phyloP scores from a whole-genome alignment of 345 rosid genomes.

The Populus euphratica region DNA sequence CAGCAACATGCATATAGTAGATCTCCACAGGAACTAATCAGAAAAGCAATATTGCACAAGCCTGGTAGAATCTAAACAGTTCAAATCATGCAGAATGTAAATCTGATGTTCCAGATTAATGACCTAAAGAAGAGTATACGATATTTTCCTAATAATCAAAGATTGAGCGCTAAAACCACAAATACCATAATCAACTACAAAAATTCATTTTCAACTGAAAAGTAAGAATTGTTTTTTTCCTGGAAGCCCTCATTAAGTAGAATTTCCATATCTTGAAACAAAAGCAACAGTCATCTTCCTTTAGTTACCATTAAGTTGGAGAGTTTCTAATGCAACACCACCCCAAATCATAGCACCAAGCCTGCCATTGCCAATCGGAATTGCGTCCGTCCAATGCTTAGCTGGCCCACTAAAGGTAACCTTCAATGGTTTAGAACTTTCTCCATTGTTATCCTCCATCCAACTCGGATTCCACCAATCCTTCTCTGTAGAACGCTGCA shows the following conservation, averaged over 20 bases:
- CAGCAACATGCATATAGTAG: too few relatives aligned
- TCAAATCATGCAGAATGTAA: too few relatives aligned
- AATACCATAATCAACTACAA: neutral
- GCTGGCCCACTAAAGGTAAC: conserved; percentile 63
- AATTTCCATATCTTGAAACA: neutral
- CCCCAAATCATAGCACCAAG: conserved; percentile 96
- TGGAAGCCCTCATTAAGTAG: neutral
- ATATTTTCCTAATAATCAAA: neutral
- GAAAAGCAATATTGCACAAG: too few relatives aligned
- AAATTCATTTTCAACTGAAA: neutral
- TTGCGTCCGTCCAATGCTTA: conserved; percentile 71
- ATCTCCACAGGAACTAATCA: too few relatives aligned
- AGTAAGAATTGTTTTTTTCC: neutral
- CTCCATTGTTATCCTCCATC: conserved; percentile 16
- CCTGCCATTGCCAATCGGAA: conserved; percentile 85
- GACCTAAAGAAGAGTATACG: neutral
- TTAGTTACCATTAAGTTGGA: conserved; percentile 71
- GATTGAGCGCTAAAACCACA: neutral
- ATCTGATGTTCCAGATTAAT: neutral
- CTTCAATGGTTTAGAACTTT: conserved; percentile 46
- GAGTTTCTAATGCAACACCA: conserved; percentile 61
- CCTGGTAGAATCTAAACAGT: too few relatives aligned
- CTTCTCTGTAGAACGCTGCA: conserved; percentile 36
- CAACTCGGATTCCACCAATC: conserved; percentile 38
- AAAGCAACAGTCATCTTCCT: neutral